Evolutionary conservation across 2,329 filamentous ascomycete genomes (phyloP), one percentile per base, ranked within the genome.

Genomic region (Cryoendolithus antarcticus): DNA sequence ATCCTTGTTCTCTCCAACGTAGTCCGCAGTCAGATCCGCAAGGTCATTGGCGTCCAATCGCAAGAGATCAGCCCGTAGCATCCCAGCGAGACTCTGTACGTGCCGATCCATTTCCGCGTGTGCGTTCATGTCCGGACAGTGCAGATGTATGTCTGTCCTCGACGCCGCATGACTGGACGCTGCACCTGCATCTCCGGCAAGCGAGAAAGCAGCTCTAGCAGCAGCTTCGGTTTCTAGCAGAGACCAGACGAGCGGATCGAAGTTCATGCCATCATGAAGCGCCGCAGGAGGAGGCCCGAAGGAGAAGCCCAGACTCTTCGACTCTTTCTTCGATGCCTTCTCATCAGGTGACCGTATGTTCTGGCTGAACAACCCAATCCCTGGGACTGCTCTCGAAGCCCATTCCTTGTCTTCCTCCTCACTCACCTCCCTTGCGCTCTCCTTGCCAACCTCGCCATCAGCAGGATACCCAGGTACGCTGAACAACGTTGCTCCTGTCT

Each of bases 1-100:
- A 44, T 71, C 68, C 51, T 82, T 47, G 4, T 45, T 43, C n/a
- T 48, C 76, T 4, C 79, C 80, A 7, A 88, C 60, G 50, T 86
- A 85, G 32, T 75, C 69, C 2, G 79, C 80, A 1, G 80, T 69
- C 19, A 91, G 64, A 36, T 79, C 70, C 3, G 80, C 80, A 38
- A 93, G 62, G 51, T 82, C 79, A 45, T 78, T 72, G 1, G 83
- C 75, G 52, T 79, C 74, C 8, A 93, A 55, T 12, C 74, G 70
- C 27, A 91, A 62, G 3, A 89, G 53, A 47, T 89, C 77, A 3
- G 82, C 79, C 5, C 63, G 64, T 4, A 82, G 62, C 28, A 75
- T 69, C 9, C 64, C 62, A 1, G 82, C 81, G 32, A 81, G 63
- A 37, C 74, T 69, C 43, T 74, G 68, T 2, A 88, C 72, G n/a